These are phyloP conservation scores for Lumnitzera littorea DNA, from an alignment of 345 rosid species.

Conservation along the genomic window DNA sequence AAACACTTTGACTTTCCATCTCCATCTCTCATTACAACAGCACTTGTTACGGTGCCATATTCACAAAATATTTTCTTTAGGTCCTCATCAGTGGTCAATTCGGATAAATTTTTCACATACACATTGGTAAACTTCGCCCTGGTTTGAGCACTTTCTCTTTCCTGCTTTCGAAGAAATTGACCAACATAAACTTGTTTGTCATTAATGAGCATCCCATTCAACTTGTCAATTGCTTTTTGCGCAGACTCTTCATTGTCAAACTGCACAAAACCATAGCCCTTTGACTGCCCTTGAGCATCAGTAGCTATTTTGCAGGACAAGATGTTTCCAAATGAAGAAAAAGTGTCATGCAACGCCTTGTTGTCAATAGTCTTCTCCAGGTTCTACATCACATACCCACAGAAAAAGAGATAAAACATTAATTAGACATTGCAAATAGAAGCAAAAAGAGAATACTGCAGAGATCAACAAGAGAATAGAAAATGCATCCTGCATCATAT, in stretches of 20 bases:
- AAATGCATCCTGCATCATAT: too few species aligned
- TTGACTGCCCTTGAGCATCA: conserved; percentile 27
- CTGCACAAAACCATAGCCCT: conserved; percentile 66
- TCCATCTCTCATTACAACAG: conserved; percentile 12
- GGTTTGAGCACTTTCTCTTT: conserved; percentile 15
- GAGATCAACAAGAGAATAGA: too few species aligned
- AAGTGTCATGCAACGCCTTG: conserved; percentile 78
- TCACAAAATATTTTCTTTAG: neutral
- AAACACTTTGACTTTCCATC: conserved; percentile 15
- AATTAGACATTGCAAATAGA: too few species aligned
- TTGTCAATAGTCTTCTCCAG: conserved; percentile 29
- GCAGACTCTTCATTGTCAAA: conserved; percentile 19
- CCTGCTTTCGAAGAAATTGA: conserved; percentile 34
- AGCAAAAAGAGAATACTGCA: too few species aligned
- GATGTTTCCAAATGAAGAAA: conserved; percentile 75
- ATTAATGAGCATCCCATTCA: conserved; percentile 31
- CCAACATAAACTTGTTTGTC: conserved; percentile 34
- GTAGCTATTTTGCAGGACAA: conserved; percentile 34
- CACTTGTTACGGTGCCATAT: conserved; percentile 7
- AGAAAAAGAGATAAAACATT: too few species aligned
- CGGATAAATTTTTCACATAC: conserved; percentile 3
- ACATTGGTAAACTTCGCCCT: conserved; percentile 7
- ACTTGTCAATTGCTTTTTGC: conserved; percentile 27
- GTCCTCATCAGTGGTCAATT: conserved; percentile 3
- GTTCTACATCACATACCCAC: conserved; percentile 10